These are phyloP conservation scores for Heracleum sosnowskyi DNA, from an alignment of 129 eudicot genomes.

Conservation along the genomic window DNA sequence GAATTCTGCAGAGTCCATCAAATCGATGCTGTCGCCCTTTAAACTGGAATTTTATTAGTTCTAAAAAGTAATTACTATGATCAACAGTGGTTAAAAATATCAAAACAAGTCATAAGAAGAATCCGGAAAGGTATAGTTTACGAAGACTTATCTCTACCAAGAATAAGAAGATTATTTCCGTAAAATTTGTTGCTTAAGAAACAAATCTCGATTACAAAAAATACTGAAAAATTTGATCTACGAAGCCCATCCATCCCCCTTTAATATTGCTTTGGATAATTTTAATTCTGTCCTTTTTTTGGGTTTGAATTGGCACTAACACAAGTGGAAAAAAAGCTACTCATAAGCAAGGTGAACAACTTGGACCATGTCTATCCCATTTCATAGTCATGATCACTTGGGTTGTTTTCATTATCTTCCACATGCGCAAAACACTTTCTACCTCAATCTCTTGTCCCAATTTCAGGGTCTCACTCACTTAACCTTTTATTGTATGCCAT, in stretches of 20 bases:
- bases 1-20: too few species aligned
- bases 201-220: not conserved
- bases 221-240: not conserved
- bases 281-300: not conserved
- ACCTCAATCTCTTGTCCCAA: not conserved
- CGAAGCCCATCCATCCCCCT: not conserved
- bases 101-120: too few species aligned
- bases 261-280: not conserved
- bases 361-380: constrained; percentile 1
- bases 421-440: not conserved
- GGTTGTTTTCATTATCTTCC: constrained; percentile 3
- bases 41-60: too few species aligned
- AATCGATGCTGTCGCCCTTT: too few species aligned
- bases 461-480: not conserved
- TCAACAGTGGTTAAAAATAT: too few species aligned
- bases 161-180: too few species aligned
- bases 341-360: not conserved
- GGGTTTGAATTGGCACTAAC: not conserved
- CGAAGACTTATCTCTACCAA: too few species aligned
- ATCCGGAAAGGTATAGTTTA: too few species aligned
- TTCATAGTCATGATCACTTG: not conserved
- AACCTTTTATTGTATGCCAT: not conserved
- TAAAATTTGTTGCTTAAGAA: not conserved
- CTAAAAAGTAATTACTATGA: too few species aligned
- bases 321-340: not conserved